A percentile compares a stretch with the other conserved stretches of the same genome.
Evolutionary conservation across 192 early-diverging fungal species (phyloP).

Genomic region (Pilobolus umbonatus): DNA sequence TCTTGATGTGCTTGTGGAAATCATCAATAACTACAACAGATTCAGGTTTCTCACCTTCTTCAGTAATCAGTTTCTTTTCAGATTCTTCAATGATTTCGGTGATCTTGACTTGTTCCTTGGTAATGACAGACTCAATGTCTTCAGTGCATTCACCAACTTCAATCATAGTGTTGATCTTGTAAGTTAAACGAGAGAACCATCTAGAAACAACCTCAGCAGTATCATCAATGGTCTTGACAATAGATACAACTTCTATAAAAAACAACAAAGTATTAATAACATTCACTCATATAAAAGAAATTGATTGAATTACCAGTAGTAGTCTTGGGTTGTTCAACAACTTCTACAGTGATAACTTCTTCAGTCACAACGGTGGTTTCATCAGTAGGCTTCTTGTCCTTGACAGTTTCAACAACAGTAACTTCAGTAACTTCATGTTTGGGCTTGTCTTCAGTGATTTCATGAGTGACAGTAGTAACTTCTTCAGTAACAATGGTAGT

Average conservation of each 20-base stretch:
- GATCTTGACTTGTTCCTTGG: background rate
- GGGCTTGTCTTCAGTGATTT: background rate
- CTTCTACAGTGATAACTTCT: background rate
- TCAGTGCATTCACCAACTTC: slow-evolving; percentile 8
- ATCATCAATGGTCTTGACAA: background rate
- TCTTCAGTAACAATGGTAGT: background rate
- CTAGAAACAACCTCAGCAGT: background rate
- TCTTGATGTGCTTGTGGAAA: background rate
- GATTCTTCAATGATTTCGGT: background rate
- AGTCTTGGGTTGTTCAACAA: background rate
- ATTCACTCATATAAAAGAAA: background rate
- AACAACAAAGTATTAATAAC: background rate
- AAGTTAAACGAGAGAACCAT: background rate
- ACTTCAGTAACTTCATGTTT: background rate
- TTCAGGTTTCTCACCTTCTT: background rate
- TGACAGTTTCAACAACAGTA: background rate
- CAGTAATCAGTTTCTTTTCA: background rate
- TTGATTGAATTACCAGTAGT: background rate
- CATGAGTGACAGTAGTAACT: background rate
- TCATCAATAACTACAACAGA: background rate
- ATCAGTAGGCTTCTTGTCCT: background rate
- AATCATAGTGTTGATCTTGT: background rate
- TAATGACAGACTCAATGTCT: slow-evolving; percentile 3
- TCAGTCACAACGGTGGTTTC: background rate
- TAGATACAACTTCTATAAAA: background rate